phyloP scores from a whole-genome alignment of 2,329 filamentous ascomycete genomes.

The Aspergillus ibericus region DNA sequence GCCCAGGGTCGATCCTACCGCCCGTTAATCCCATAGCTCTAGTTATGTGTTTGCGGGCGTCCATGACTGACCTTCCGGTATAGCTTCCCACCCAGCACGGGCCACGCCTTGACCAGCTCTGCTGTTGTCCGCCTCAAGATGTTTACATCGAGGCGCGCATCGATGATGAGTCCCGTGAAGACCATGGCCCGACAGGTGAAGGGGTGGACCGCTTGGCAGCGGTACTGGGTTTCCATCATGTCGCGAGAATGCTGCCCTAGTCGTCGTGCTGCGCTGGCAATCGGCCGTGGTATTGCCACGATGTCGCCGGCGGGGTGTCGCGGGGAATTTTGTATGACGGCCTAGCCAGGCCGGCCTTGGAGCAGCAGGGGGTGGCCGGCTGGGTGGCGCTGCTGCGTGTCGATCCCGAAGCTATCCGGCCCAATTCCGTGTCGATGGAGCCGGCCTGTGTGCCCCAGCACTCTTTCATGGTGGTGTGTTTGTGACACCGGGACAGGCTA shows the following conservation, averaged over 20 bases:
- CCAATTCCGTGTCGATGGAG: too few relatives aligned
- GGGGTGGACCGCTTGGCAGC: not conserved
- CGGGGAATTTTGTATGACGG: too few relatives aligned
- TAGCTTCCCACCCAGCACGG: not conserved
- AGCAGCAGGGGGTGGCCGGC: too few relatives aligned
- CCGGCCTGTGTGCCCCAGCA: too few relatives aligned
- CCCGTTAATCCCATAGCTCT: not conserved
- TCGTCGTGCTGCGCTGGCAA: too few relatives aligned
- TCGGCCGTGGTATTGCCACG: too few relatives aligned
- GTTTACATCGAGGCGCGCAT: not conserved
- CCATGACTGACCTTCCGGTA: not conserved
- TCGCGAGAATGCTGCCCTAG: not conserved
- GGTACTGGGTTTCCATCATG: not conserved
- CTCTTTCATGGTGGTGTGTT: too few relatives aligned
- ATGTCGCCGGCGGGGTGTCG: too few relatives aligned
- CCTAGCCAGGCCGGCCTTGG: too few relatives aligned
- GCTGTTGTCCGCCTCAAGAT: not conserved
- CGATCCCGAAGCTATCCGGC: too few relatives aligned
- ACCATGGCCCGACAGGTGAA: not conserved
- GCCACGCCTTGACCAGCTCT: not conserved
- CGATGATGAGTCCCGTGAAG: not conserved
- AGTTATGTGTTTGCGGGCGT: not conserved
- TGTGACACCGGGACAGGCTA: too few relatives aligned
- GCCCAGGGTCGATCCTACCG: not conserved
- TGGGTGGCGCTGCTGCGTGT: too few relatives aligned